These are phyloP conservation scores for Aspergillus brunneoviolaceus DNA, from an alignment of 2,329 filamentous ascomycete species.

Conservation along the genomic window DNA sequence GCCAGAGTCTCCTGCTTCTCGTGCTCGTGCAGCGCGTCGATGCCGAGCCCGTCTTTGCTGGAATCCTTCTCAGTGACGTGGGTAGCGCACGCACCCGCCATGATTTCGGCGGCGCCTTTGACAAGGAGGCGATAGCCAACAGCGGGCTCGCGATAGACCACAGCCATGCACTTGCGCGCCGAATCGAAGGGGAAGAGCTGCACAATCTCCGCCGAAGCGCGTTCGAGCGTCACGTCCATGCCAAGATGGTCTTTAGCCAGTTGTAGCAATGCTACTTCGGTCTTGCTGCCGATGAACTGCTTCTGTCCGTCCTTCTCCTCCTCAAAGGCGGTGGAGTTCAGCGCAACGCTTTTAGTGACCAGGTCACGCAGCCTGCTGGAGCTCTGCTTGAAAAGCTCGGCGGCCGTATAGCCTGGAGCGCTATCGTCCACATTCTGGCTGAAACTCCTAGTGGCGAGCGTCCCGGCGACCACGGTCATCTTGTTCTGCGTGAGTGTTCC, in stretches of 20 bases:
- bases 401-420: constrained; percentile 20
- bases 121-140: constrained; percentile 47
- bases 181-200: constrained; percentile 77
- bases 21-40: constrained; percentile 17
- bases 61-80: constrained; percentile 31
- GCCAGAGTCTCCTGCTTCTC: constrained; percentile 29
- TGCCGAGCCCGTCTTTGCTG: constrained; percentile 22
- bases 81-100: constrained; percentile 39
- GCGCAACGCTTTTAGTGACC: constrained; percentile 43
- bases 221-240: constrained; percentile 66
- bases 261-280: constrained; percentile 71
- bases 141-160: constrained; percentile 43
- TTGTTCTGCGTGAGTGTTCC: constrained; percentile 73
- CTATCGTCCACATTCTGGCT: constrained; percentile 39
- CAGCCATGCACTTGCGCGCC: constrained; percentile 65
- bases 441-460: constrained; percentile 62
- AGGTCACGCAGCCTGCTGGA: constrained; percentile 36
- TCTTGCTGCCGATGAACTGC: constrained; percentile 74
- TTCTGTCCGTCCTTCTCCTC: constrained; percentile 66
- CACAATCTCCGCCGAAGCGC: constrained; percentile 58
- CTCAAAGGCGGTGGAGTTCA: constrained; percentile 71
- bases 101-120: constrained; percentile 51
- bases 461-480: constrained; percentile 74
- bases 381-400: constrained; percentile 32
- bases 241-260: constrained; percentile 66